Conservation (phyloP, 2,329 filamentous ascomycete genomes). For the Pezicula radicicola region DNA sequence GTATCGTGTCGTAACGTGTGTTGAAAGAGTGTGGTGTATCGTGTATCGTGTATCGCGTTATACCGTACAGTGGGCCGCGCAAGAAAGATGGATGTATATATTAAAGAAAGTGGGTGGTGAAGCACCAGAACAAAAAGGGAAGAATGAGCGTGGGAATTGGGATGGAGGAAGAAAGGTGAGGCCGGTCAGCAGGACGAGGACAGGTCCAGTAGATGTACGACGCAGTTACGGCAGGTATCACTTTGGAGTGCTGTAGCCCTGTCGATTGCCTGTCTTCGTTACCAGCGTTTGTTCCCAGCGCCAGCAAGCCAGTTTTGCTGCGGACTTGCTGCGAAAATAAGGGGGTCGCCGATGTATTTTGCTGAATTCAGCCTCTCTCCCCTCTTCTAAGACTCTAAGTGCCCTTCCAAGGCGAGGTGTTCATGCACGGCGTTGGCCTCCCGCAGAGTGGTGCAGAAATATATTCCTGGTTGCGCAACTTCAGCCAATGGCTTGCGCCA, state of each 20-base stretch:
- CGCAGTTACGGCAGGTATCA: too few relatives aligned
- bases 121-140: too few relatives aligned
- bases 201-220: not conserved
- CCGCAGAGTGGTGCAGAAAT: too few relatives aligned
- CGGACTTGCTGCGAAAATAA: constrained; percentile 1
- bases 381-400: too few relatives aligned
- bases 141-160: too few relatives aligned
- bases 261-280: not conserved
- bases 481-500: too few relatives aligned
- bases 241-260: not conserved
- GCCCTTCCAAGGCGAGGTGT: too few relatives aligned
- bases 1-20: not conserved
- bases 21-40: not conserved
- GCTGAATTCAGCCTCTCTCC: too few relatives aligned
- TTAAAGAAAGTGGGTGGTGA: too few relatives aligned
- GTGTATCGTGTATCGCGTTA: not conserved
- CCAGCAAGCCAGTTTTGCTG: not conserved
- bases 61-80: not conserved
- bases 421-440: too few relatives aligned
- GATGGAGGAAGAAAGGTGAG: not conserved
- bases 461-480: too few relatives aligned
- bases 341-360: too few relatives aligned
- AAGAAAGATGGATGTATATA: not conserved
- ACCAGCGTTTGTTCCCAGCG: not conserved
- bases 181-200: not conserved